Evolutionary conservation across 2,329 filamentous ascomycete genomes (phyloP).

Genomic region (Fusarium chuoi): DNA sequence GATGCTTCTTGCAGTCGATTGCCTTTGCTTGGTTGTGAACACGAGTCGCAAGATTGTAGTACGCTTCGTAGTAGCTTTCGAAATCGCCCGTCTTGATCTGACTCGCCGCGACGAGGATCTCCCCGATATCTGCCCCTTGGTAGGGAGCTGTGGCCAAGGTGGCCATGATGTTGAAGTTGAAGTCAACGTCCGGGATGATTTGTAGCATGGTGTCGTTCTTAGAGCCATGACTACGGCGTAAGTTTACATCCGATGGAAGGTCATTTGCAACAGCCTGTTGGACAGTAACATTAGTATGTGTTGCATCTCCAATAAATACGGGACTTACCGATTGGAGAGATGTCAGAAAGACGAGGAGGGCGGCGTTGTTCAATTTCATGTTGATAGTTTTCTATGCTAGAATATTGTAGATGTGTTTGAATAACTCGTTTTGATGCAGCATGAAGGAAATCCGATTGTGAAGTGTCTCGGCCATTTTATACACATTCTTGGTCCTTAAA

Average conservation of each 20-base stretch:
- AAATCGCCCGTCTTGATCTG: conserved; percentile 40
- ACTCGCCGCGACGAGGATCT: conserved; percentile 47
- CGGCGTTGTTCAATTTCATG: background rate
- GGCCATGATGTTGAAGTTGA: conserved; percentile 10
- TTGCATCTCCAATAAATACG: background rate
- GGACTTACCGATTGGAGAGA: background rate
- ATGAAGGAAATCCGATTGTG: background rate
- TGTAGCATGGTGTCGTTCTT: conserved; percentile 1
- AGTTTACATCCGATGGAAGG: background rate
- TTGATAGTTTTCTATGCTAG: background rate
- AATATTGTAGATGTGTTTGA: background rate
- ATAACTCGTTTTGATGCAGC: background rate
- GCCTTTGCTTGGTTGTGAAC: conserved; percentile 32
- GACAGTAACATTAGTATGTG: background rate
- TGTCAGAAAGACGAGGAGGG: background rate
- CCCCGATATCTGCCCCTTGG: conserved; percentile 41
- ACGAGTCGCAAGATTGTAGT: conserved; percentile 39
- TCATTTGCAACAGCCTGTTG: background rate
- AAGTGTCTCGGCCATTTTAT: background rate
- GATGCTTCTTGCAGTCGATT: conserved; percentile 34
- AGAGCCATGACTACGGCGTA: too few relatives aligned
- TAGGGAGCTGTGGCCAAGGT: background rate
- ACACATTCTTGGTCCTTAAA: background rate
- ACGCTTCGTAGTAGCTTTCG: conserved; percentile 39
- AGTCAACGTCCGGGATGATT: conserved; percentile 1